These are phyloP conservation scores for Microsporum audouinii DNA, from an alignment of 2,329 filamentous ascomycete genomes.

Conservation along the genomic window DNA sequence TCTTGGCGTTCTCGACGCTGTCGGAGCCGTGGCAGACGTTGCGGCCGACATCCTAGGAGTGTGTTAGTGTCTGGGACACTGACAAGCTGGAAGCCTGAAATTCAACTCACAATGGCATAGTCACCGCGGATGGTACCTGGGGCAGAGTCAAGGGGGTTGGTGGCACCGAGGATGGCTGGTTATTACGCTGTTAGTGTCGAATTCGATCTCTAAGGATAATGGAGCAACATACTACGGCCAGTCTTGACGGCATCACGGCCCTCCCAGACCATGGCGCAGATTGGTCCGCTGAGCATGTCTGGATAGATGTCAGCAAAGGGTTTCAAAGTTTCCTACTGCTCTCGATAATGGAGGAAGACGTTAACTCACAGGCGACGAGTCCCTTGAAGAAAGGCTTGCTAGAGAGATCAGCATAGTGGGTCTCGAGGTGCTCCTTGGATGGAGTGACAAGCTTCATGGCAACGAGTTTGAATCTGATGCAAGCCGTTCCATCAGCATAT, in stretches of 20 bases:
- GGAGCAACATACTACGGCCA: conserved; percentile 59
- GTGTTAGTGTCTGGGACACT: conserved; percentile 11
- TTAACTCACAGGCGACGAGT: conserved; percentile 70
- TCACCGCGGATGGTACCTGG: conserved; percentile 98
- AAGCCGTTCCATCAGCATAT: conserved; percentile 9
- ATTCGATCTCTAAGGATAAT: not conserved
- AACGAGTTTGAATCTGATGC: conserved; percentile 80
- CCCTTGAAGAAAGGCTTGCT: conserved; percentile 95
- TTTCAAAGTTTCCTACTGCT: not conserved
- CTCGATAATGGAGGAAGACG: not conserved
- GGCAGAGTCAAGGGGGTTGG: conserved; percentile 88
- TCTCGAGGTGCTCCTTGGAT: conserved; percentile 89
- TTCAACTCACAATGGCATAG: conserved; percentile 55
- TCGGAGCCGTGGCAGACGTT: conserved; percentile 99
- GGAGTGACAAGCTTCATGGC: conserved; percentile 92
- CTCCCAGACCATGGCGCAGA: conserved; percentile 99
- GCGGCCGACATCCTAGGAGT: conserved; percentile 61
- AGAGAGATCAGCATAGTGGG: conserved; percentile 88
- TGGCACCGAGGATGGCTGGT: conserved; percentile 83
- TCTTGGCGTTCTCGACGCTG: conserved; percentile 96
- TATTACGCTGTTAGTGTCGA: not conserved
- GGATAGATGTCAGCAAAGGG: conserved; percentile 7
- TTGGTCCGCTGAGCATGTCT: conserved; percentile 97
- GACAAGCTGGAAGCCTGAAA: not conserved
- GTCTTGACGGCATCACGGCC: conserved; percentile 98